Conservation (phyloP, 2,329 filamentous ascomycete species). For the Penicillium hesseltinei region DNA sequence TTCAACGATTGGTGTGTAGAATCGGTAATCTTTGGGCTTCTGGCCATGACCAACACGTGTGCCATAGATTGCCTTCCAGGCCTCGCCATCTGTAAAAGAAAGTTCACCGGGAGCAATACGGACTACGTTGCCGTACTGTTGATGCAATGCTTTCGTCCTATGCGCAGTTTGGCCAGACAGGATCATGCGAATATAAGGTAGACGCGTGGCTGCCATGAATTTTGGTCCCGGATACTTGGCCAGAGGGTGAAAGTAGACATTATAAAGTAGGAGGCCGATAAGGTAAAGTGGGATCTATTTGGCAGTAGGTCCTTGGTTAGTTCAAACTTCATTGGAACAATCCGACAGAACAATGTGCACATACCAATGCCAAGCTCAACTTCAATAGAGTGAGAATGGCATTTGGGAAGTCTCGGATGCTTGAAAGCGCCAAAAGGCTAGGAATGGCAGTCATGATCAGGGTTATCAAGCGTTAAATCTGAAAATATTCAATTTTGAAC, state of each 20-base stretch:
- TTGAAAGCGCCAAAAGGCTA: neutral
- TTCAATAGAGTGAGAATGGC: neutral
- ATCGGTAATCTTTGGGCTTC: slow-evolving; percentile 21
- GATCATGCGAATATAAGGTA: slow-evolving; percentile 18
- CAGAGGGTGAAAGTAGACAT: slow-evolving; percentile 33
- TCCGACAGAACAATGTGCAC: neutral
- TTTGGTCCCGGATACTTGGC: slow-evolving; percentile 29
- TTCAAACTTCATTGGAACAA: neutral
- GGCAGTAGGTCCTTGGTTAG: neutral
- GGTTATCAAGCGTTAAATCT: neutral
- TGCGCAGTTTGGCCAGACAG: slow-evolving; percentile 15
- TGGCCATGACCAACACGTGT: slow-evolving; percentile 18
- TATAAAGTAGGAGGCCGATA: slow-evolving; percentile 21
- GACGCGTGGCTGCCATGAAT: slow-evolving; percentile 21
- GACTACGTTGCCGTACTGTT: slow-evolving; percentile 30
- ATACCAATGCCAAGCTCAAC: neutral
- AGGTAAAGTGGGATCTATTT: slow-evolving; percentile 9
- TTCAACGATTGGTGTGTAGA: slow-evolving; percentile 13
- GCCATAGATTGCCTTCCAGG: slow-evolving; percentile 32
- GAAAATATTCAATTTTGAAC: neutral
- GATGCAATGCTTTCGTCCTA: slow-evolving; percentile 19
- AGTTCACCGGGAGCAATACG: slow-evolving; percentile 33
- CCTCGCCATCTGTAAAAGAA: slow-evolving; percentile 22
- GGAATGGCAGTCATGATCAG: neutral
- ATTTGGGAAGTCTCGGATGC: neutral